Base-by-base conservation (phyloP, 2,329 filamentous ascomycete species). In the Hypoxylon sp. region DNA sequence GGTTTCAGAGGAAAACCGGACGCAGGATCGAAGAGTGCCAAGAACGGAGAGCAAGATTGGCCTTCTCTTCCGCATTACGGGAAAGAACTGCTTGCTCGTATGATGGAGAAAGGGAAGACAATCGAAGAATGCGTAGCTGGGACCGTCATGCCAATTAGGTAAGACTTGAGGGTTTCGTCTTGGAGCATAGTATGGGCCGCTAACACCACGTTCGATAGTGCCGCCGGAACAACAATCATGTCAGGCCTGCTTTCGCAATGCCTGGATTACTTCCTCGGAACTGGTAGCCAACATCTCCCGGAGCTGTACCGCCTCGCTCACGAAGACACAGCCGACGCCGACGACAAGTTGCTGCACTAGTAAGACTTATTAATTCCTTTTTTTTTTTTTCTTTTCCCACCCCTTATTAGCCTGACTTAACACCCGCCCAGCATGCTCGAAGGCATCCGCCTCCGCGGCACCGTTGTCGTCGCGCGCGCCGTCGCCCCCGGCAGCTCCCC, bases 151-250 rank as follows among this genome's bases (percentile, higher is more conserved):
- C 86, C 87, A 1, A 83, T 84, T 1, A 83, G 64, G 64, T 67
- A 20, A 62, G 64, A 7, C 15, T 20, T 26, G n/a, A 11, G 1
- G 15, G 17, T 32, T 26, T 26, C 24, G 24, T 26, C 7, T 26
- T 26, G 4, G 6, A 32, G 30, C 2, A 26, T 6, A 49, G 5
- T 20, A 8, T 15, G 8, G 20, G 13, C 51, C 50, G 28, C 59
- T 62, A 34, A 65, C 46, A 24, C 6, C 24, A 2, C 8, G 37
- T 37, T 17, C 5, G 15, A 7, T 15, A 67, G 85, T 7, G 80
- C 81, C 20, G 82, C 84, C 1, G 84, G 86, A 71, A 81, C 86
- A 1, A 85, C 86, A 8, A 88, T 85, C 70, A 86, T 89, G 73
- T 82, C 82, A 7, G 82, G 86, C 68, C 77, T 86, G 62, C 85